Percentiles rank a stretch among this genome's conserved stretches.
Evolutionary conservation across 1,139 yeast genomes (phyloP).

Genomic region (Entelexis paramagnoliae): DNA sequence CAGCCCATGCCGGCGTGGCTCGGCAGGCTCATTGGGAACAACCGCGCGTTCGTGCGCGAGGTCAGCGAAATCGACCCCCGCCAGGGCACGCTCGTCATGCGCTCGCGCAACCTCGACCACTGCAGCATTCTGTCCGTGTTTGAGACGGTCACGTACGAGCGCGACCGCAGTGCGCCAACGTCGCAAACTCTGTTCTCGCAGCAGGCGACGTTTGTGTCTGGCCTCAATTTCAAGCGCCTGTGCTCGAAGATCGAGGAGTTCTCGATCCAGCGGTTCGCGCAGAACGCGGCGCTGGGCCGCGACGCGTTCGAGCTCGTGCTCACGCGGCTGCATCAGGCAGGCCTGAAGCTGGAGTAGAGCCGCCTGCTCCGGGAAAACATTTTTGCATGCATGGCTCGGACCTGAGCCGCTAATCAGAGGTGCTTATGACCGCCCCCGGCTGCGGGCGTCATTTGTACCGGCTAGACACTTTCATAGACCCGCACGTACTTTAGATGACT

Average conservation of each 20-base stretch:
- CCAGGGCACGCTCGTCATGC: constrained; percentile 56
- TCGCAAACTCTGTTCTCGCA: constrained; percentile 59
- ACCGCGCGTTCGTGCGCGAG: constrained; percentile 74
- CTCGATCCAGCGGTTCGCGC: constrained; percentile 80
- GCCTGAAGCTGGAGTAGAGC: too few relatives aligned
- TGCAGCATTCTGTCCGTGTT: constrained; percentile 64
- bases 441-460: neutral
- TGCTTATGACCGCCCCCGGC: too few relatives aligned
- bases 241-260: constrained; percentile 85
- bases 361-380: too few relatives aligned
- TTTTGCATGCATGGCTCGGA: too few relatives aligned
- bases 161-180: constrained; percentile 46
- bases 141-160: constrained; percentile 72
- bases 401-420: neutral
- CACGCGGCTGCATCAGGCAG: constrained; percentile 2
- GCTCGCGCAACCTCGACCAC: constrained; percentile 83
- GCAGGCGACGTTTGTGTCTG: constrained; percentile 82
- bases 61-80: constrained; percentile 71
- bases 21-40: constrained; percentile 60
- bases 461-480: neutral
- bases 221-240: constrained; percentile 54
- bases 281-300: constrained; percentile 75
- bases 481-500: neutral
- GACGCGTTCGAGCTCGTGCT: constrained; percentile 58
- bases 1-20: constrained; percentile 86